These are phyloP conservation scores for Coemansia sp. DNA, from an alignment of 192 early-diverging fungal genomes.

Conservation along the genomic window DNA sequence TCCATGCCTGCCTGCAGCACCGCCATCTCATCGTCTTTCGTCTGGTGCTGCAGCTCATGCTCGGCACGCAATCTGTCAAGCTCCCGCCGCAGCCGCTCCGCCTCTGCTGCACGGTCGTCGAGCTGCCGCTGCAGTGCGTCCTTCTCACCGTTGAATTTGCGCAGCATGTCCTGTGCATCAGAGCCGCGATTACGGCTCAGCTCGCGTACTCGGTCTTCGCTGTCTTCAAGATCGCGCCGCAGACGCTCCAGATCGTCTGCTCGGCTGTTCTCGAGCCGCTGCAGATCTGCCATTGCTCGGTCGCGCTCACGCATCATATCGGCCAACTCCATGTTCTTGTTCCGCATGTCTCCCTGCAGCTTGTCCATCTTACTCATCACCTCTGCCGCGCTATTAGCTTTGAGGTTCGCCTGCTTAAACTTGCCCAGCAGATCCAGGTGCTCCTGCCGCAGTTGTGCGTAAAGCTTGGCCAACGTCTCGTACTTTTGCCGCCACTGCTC, in stretches of 20 bases:
- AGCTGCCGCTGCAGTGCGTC: constrained; percentile 70
- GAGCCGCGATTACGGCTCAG: constrained; percentile 75
- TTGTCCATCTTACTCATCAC: constrained; percentile 79
- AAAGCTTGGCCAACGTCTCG: constrained; percentile 96
- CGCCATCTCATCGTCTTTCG: constrained; percentile 77
- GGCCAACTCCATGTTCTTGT: constrained; percentile 75
- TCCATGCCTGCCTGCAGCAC: constrained; percentile 80
- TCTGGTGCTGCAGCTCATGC: constrained; percentile 31
- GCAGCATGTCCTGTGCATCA: constrained; percentile 79
- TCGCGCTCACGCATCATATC: constrained; percentile 93
- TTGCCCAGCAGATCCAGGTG: constrained; percentile 90
- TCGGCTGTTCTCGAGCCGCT: constrained; percentile 75
- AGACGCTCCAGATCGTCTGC: constrained; percentile 80
- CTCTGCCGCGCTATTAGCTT: constrained; percentile 83
- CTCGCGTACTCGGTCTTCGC: constrained; percentile 73
- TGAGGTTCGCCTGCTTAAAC: constrained; percentile 81
- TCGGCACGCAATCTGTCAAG: constrained; percentile 45
- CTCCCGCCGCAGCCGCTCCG: constrained; percentile 43
- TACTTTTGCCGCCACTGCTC: constrained; percentile 97
- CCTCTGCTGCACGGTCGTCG: constrained; percentile 31
- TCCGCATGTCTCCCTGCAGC: constrained; percentile 68
- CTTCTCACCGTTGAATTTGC: constrained; percentile 82
- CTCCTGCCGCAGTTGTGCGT: constrained; percentile 93
- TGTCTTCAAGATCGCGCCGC: constrained; percentile 75
- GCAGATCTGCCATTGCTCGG: constrained; percentile 75